Evolutionary conservation across 116 monocot species (phyloP).

Genomic region (Trichopus zeylanicus): DNA sequence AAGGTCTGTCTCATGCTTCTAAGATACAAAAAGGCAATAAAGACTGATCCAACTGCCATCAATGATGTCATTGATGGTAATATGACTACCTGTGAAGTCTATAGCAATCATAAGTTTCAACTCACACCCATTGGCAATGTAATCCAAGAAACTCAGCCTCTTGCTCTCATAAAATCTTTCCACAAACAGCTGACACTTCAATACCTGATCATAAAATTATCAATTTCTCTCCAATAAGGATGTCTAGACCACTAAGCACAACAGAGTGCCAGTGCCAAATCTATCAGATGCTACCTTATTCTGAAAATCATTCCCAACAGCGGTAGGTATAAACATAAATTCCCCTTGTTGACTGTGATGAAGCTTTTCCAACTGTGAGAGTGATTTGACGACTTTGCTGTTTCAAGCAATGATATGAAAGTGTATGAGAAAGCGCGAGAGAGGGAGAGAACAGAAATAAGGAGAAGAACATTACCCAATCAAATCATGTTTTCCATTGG

Average conservation of each 20-base stretch:
- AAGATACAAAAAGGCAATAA: neutral
- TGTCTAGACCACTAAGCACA: too few species aligned
- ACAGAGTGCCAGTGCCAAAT: neutral
- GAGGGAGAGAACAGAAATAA: neutral
- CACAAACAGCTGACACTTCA: slow-evolving; percentile 72
- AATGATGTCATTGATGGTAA: neutral
- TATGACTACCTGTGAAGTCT: slow-evolving; percentile 76
- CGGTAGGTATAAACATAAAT: slow-evolving; percentile 50
- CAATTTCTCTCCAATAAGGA: neutral
- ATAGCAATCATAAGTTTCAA: slow-evolving; percentile 92
- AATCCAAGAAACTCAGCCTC: slow-evolving; percentile 73
- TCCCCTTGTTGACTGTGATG: slow-evolving; percentile 45
- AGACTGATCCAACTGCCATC: neutral
- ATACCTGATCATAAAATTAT: slow-evolving; percentile 26
- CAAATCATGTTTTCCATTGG: slow-evolving; percentile 83
- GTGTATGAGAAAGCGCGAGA: neutral
- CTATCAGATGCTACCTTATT: slow-evolving; percentile 44
- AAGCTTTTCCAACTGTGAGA: slow-evolving; percentile 69
- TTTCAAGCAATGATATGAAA: slow-evolving; percentile 8
- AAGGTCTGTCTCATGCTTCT: neutral
- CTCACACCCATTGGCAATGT: slow-evolving; percentile 78
- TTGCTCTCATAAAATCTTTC: slow-evolving; percentile 54
- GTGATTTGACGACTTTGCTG: slow-evolving; percentile 83
- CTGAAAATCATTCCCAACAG: slow-evolving; percentile 22
- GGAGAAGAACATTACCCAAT: slow-evolving; percentile 48